A percentile compares a stretch with the other conserved stretches of the same genome.
Conservation (phyloP, 116 monocot species). For the Dioscorea cayenensis region DNA sequence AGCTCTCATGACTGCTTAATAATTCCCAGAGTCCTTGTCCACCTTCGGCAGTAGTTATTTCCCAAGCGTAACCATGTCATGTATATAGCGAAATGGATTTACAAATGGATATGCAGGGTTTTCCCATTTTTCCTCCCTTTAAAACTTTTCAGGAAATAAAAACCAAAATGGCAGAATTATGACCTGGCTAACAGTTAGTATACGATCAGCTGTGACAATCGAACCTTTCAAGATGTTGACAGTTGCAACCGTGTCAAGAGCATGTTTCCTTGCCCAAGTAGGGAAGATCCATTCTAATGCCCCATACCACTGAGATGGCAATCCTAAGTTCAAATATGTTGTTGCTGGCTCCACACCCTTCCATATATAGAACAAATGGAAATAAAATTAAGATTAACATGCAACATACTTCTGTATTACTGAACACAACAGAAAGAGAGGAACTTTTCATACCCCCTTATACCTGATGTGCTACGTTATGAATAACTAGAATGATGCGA, state of each 20-base stretch:
- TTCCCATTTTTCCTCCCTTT: background rate
- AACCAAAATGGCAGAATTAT: background rate
- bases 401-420: background rate
- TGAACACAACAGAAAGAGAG: background rate
- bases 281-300: background rate
- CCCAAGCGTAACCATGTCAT: background rate
- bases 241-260: background rate
- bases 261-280: background rate
- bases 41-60: too few relatives aligned
- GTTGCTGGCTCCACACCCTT: background rate
- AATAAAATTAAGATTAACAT: background rate
- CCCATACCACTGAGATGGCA: background rate
- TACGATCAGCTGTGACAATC: background rate
- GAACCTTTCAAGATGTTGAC: background rate
- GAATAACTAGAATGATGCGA: background rate
- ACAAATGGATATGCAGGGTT: background rate
- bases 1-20: background rate
- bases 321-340: background rate
- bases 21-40: background rate
- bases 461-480: background rate
- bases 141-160: background rate
- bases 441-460: background rate
- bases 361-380: background rate
- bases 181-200: background rate
- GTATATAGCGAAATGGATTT: background rate